Base-by-base conservation (phyloP, 805 yeast genomes). In the Ogataea degrootiae region DNA sequence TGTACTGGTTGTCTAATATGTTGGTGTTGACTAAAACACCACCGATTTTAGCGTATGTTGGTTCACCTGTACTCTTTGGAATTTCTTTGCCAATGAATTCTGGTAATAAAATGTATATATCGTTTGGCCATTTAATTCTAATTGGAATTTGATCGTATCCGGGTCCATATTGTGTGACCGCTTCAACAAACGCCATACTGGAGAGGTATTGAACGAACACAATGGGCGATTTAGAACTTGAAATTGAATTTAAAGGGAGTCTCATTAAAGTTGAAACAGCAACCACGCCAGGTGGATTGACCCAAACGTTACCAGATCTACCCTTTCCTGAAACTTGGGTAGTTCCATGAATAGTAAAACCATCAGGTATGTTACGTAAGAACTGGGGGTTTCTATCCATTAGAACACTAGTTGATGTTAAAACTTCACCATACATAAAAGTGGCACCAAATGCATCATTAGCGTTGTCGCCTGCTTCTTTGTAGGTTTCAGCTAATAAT, bases 71-170 rank as follows among this genome's bases (percentile, higher is more conserved):
- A 6, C 11, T 4, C 11, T 57, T 53, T 6, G 51, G 49, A 2
- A 52, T 40, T 4, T 61, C 61, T 17, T 61, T 55, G 2, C 62
- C 60, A 39, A 75, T 75, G 53, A 69, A 77, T 45, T 81, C 82
- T 0, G 96, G 95, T 46, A 79, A 81, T 56, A 80, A 62, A 4
- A 85, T 80, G 61, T 88, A 94, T 14, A 94, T 69, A 65, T 94
- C 99, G 63, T 94, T 94, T 2, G 99, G 99, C 99, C 99, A 94
- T 63, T 94, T 94, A 50, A 94, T 75, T 43, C 80, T 75, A 15
- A 92, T 73, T 0, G 96, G 97, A 55, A 94, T 66, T 41, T 80
- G 84, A 19, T 80, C 83, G 61, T 83, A 88, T 0, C 61, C 60
- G 2, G 49, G 55, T 7, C 66, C 71, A 57, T 89, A 81, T 2